Conservation (phyloP, 768 basidiomycete genomes). For the Auriscalpium vulgare region DNA sequence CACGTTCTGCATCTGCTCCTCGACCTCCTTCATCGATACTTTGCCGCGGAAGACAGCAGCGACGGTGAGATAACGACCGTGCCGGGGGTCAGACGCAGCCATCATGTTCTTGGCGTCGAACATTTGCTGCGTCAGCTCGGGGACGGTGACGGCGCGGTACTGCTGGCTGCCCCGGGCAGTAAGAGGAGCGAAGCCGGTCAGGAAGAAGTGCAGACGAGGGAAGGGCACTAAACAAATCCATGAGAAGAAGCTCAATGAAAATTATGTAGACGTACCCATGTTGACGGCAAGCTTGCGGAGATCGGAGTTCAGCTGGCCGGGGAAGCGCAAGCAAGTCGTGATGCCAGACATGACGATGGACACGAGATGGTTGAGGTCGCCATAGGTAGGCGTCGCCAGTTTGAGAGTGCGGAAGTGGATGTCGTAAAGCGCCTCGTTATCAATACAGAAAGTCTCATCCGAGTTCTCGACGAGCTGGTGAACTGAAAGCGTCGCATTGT, state of each 20-base stretch:
- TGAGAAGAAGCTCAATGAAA: background rate
- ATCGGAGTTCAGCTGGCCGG: slow-evolving; percentile 98
- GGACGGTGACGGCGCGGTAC: slow-evolving; percentile 95
- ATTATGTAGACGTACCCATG: slow-evolving; percentile 65
- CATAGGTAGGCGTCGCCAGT: slow-evolving; percentile 91
- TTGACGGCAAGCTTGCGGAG: slow-evolving; percentile 97
- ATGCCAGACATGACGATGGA: slow-evolving; percentile 98
- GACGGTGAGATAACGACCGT: slow-evolving; percentile 96
- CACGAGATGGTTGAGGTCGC: slow-evolving; percentile 96
- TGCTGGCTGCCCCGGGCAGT: slow-evolving; percentile 91
- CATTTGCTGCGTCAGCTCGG: slow-evolving; percentile 98
- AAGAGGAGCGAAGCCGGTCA: slow-evolving; percentile 92
- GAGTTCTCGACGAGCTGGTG: slow-evolving; percentile 99
- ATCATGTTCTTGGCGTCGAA: slow-evolving; percentile 99
- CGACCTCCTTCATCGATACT: slow-evolving; percentile 99
- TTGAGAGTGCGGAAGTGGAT: slow-evolving; percentile 99
- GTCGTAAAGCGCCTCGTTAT: slow-evolving; percentile 98
- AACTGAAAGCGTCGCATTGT: slow-evolving; percentile 97
- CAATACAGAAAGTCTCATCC: slow-evolving; percentile 99
- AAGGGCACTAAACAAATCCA: slow-evolving; percentile 62
- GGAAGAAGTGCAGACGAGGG: slow-evolving; percentile 99
- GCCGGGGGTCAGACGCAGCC: slow-evolving; percentile 95
- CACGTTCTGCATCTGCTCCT: slow-evolving; percentile 97
- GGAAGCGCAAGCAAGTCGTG: slow-evolving; percentile 98
- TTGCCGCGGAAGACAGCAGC: slow-evolving; percentile 98